These are phyloP conservation scores for Globisporangium paroecandrum DNA, from an alignment of 352 stramenopile genomes.

Conservation along the genomic window DNA sequence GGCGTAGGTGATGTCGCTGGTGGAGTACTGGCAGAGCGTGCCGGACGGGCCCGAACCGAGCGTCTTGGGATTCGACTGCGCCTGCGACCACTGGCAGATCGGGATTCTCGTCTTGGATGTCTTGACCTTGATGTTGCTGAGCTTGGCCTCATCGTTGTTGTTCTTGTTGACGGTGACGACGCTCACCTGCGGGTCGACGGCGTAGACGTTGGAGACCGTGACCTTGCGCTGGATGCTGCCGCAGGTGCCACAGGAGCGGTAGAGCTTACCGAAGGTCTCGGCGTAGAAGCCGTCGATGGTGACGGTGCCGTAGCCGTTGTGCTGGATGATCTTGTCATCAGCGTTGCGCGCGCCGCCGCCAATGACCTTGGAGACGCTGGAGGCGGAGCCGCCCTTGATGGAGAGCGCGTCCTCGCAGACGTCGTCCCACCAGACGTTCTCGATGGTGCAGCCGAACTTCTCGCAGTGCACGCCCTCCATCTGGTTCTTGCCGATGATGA, in stretches of 20 bases:
- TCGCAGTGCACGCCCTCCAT: slow-evolving; percentile 28
- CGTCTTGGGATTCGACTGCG: too few species aligned
- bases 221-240: slow-evolving; percentile 20
- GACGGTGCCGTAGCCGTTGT: slow-evolving; percentile 24
- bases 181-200: slow-evolving; percentile 20
- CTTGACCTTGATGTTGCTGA: slow-evolving; percentile 24
- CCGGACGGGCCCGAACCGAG: too few species aligned
- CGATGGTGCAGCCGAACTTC: slow-evolving; percentile 26
- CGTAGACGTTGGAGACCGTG: slow-evolving; percentile 22
- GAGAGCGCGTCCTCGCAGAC: too few species aligned
- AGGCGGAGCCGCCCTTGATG: slow-evolving; percentile 27
- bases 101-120: slow-evolving; percentile 6
- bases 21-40: too few species aligned
- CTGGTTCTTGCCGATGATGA: slow-evolving; percentile 33
- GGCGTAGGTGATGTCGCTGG: too few species aligned
- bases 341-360: slow-evolving; percentile 25
- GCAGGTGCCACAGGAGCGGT: slow-evolving; percentile 28
- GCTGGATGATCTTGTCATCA: slow-evolving; percentile 33
- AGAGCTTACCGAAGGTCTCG: slow-evolving; percentile 30
- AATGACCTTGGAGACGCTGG: slow-evolving; percentile 20
- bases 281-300: slow-evolving; percentile 29
- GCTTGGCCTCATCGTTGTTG: slow-evolving; percentile 20
- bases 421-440: too few species aligned
- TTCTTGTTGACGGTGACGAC: slow-evolving; percentile 26
- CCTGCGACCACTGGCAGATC: slow-evolving; percentile 20